Conservation (phyloP, 169 alveolate species). For the Plasmodium adleri region DNA sequence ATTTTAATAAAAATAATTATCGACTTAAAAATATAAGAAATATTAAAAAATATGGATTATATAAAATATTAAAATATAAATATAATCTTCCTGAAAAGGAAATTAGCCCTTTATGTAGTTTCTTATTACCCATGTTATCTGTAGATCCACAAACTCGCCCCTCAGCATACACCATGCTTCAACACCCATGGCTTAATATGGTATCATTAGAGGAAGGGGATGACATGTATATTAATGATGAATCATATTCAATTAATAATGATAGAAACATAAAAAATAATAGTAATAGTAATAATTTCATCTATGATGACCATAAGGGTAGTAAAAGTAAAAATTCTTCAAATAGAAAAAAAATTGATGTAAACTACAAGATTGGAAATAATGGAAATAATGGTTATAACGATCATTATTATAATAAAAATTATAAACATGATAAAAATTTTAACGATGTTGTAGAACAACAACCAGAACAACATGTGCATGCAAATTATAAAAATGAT, state of each 20-base stretch:
- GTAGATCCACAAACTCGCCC: conserved; percentile 92
- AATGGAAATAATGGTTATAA: not conserved
- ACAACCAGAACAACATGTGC: not conserved
- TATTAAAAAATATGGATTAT: conserved; percentile 85
- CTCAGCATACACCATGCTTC: conserved; percentile 91
- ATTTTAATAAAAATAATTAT: conserved; percentile 38
- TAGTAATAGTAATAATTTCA: conserved; percentile 5
- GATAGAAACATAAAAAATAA: conserved; percentile 12
- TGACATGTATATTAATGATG: conserved; percentile 22
- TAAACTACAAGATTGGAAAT: not conserved
- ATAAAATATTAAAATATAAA: conserved; percentile 89
- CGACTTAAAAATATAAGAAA: conserved; percentile 75
- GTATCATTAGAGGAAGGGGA: conserved; percentile 49
- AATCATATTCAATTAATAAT: conserved; percentile 44
- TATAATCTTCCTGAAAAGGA: conserved; percentile 88
- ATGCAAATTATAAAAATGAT: not conserved
- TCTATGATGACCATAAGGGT: not conserved
- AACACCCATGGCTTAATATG: conserved; percentile 93
- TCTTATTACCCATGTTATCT: conserved; percentile 90
- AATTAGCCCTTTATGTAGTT: conserved; percentile 87
- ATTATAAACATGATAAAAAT: too few relatives aligned
- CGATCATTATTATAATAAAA: too few relatives aligned
- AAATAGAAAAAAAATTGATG: not conserved
- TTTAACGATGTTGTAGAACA: not conserved
- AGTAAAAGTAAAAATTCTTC: conserved; percentile 6